A percentile compares a stretch with the other conserved stretches of the same genome.
phyloP scores from a whole-genome alignment of 768 basidiomycete species.

The Tricholomella constricta region DNA sequence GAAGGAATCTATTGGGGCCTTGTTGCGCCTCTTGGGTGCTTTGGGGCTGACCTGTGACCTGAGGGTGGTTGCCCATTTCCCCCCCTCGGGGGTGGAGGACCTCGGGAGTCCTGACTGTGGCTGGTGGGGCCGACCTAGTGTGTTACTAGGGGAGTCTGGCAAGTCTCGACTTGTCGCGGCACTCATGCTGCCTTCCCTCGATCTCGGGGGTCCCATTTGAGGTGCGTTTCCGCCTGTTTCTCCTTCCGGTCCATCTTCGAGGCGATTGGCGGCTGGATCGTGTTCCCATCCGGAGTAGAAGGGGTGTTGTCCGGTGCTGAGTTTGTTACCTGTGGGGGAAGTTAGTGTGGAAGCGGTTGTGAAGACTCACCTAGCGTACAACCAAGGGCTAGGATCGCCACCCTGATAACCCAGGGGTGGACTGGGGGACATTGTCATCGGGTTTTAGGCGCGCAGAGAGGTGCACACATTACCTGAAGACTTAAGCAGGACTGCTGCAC shows the following conservation, averaged over 20 bases:
- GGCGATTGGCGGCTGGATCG: not conserved
- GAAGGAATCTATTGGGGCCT: not conserved
- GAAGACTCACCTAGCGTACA: not conserved
- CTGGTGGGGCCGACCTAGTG: too few relatives aligned
- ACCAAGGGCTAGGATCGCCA: not conserved
- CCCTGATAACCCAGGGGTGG: not conserved
- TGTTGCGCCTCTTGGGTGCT: too few relatives aligned
- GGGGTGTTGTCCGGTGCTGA: not conserved
- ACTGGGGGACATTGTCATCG: not conserved
- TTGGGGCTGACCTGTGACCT: too few relatives aligned
- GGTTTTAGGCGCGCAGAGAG: not conserved
- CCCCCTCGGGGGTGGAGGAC: too few relatives aligned
- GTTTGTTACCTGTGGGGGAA: not conserved
- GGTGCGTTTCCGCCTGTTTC: not conserved
- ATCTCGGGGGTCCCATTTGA: not conserved
- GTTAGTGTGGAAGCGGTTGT: not conserved
- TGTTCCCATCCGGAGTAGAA: not conserved
- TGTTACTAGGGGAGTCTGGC: too few relatives aligned
- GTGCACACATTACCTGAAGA: not conserved
- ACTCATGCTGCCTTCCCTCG: too few relatives aligned
- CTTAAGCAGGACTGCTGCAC: slow-evolving; percentile 1
- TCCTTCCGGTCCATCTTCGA: not conserved
- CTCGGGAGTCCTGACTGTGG: too few relatives aligned
- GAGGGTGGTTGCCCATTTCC: too few relatives aligned
- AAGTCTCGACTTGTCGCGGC: too few relatives aligned